Evolutionary conservation across 2,329 filamentous ascomycete species (phyloP).

Genomic region (Fusarium torulosum): DNA sequence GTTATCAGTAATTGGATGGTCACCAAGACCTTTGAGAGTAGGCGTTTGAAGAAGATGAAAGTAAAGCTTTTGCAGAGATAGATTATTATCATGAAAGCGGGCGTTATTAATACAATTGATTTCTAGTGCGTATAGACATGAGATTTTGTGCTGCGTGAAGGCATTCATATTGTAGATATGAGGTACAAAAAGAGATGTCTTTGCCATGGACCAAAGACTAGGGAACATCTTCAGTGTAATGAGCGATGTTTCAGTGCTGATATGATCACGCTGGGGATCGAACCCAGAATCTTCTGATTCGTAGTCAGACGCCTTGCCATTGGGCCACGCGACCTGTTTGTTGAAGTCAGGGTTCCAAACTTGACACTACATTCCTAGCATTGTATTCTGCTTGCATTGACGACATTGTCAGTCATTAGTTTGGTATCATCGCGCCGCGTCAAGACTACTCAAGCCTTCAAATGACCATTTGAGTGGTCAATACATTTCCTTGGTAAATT

Average conservation of each 20-base stretch:
- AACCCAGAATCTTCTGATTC: slow-evolving; percentile 42
- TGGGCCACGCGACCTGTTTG: slow-evolving; percentile 34
- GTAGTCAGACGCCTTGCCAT: slow-evolving; percentile 41
- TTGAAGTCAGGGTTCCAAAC: not conserved
- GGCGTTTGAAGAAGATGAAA: slow-evolving; percentile 27
- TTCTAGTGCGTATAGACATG: not conserved
- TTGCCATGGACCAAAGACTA: no score
- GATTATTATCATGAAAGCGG: not conserved
- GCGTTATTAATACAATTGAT: not conserved
- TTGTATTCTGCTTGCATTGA: not conserved
- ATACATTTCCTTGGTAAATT: no score
- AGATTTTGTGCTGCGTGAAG: not conserved
- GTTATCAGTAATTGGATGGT: slow-evolving; percentile 34
- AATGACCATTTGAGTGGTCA: no score
- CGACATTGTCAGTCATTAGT: not conserved
- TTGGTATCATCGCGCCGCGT: no score
- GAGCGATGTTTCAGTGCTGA: not conserved
- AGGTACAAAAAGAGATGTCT: not conserved
- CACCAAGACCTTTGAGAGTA: slow-evolving; percentile 31
- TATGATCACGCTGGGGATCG: slow-evolving; percentile 39
- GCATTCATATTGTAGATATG: not conserved
- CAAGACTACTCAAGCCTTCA: no score
- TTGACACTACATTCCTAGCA: not conserved
- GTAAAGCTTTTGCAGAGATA: slow-evolving; percentile 5
- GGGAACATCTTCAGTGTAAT: no score